A percentile compares a stretch with the other conserved stretches of the same genome.
phyloP scores from a whole-genome alignment of 2,329 filamentous ascomycete species.

The Cladosporium sp. region DNA sequence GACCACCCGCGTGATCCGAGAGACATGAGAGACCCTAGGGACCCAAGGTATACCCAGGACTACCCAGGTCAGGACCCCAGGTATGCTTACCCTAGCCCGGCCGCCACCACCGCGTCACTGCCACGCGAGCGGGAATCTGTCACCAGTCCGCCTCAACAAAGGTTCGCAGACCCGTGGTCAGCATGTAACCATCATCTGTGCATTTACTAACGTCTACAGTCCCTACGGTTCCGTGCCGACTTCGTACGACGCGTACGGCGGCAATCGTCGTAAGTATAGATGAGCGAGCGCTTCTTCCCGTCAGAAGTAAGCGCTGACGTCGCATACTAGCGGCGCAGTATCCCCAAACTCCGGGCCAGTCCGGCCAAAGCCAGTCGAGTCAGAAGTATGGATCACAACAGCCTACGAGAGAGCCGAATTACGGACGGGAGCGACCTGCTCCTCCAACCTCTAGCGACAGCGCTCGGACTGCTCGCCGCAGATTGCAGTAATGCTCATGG shows the following conservation, averaged over 20 bases:
- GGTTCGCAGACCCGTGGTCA: slow-evolving; percentile 23
- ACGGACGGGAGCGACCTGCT: slow-evolving; percentile 1
- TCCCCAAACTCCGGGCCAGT: neutral
- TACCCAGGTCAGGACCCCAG: slow-evolving; percentile 24
- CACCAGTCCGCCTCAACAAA: slow-evolving; percentile 23
- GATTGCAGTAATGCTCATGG: neutral
- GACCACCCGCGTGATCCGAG: neutral
- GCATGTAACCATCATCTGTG: neutral
- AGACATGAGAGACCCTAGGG: slow-evolving; percentile 9
- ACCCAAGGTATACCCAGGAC: slow-evolving; percentile 25
- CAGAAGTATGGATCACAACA: slow-evolving; percentile 4
- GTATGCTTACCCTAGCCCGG: slow-evolving; percentile 32
- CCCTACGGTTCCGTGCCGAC: slow-evolving; percentile 22
- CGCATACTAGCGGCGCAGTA: slow-evolving; percentile 7
- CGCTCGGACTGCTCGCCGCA: slow-evolving; percentile 3
- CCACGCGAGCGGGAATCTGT: slow-evolving; percentile 22
- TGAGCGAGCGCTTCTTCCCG: slow-evolving; percentile 10
- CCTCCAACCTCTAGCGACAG: slow-evolving; percentile 2
- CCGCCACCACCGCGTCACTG: slow-evolving; percentile 25
- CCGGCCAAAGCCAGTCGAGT: neutral
- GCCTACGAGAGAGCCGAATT: neutral
- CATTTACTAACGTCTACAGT: slow-evolving; percentile 24
- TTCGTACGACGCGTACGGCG: slow-evolving; percentile 25
- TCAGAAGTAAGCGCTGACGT: slow-evolving; percentile 9
- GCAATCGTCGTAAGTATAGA: slow-evolving; percentile 29